phyloP scores from a whole-genome alignment of 2,329 filamentous ascomycete genomes.

The Microsporum ferrugineum region DNA sequence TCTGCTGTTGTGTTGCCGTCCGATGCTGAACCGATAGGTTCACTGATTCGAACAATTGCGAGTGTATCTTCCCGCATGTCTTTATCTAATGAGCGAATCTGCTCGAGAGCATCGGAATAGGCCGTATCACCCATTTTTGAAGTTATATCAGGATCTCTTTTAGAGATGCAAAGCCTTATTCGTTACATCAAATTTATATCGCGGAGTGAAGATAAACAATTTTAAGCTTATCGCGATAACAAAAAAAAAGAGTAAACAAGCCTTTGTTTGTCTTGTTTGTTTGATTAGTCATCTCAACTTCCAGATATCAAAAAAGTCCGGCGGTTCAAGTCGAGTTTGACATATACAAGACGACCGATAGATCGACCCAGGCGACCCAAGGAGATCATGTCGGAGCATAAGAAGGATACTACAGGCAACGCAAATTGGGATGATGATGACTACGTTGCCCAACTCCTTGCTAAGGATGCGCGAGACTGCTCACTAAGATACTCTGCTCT shows the following conservation, averaged over 20 bases:
- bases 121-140: background rate
- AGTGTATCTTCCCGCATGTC: constrained; percentile 27
- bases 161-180: background rate
- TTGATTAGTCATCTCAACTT: background rate
- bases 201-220: background rate
- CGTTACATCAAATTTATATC: background rate
- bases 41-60: constrained; percentile 64
- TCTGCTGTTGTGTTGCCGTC: constrained; percentile 18
- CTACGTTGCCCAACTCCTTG: constrained; percentile 67
- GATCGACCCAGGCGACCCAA: background rate
- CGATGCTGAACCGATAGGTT: constrained; percentile 50
- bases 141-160: too few relatives aligned
- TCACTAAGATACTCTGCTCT: constrained; percentile 63
- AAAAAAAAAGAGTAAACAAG: background rate
- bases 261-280: constrained; percentile 1
- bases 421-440: constrained; percentile 45
- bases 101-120: background rate
- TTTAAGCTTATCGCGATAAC: constrained; percentile 4
- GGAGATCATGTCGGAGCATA: constrained; percentile 7
- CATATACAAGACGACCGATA: background rate
- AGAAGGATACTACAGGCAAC: background rate
- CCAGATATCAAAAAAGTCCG: background rate
- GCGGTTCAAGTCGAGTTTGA: background rate
- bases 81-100: background rate
- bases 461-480: constrained; percentile 64